Percentiles rank a stretch among this genome's conserved stretches.
Evolutionary conservation across 2,329 filamentous ascomycete species (phyloP).

Genomic region (Botrytis aclada): DNA sequence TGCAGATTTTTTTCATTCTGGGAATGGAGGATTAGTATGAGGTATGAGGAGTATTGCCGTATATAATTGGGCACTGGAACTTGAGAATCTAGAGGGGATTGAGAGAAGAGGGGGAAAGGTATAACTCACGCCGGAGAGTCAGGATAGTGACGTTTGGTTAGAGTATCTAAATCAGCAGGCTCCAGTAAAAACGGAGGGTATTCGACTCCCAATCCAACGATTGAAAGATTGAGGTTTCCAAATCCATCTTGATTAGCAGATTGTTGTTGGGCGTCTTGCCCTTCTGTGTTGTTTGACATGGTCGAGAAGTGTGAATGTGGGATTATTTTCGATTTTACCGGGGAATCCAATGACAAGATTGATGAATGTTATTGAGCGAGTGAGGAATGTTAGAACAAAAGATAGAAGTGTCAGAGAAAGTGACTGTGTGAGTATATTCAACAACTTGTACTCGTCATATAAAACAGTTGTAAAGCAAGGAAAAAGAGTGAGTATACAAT

Average conservation of each 20-base stretch:
- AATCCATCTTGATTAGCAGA: conserved; percentile 25
- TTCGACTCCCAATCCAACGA: conserved; percentile 56
- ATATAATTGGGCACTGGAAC: background rate
- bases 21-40: background rate
- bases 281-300: background rate
- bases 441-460: background rate
- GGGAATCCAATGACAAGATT: background rate
- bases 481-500: background rate
- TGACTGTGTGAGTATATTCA: background rate
- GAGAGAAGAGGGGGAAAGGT: no score
- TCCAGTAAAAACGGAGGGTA: conserved; percentile 57
- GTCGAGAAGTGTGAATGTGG: background rate
- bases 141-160: conserved; percentile 57
- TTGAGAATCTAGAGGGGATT: background rate
- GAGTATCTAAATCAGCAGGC: conserved; percentile 48
- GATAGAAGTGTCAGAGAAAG: background rate
- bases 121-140: conserved; percentile 55
- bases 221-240: conserved; percentile 56
- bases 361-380: background rate
- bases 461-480: conserved; percentile 4
- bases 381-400: background rate
- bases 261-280: background rate
- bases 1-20: conserved; percentile 61
- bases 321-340: background rate
- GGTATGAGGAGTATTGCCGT: background rate